Conservation (phyloP, 805 yeast genomes). For the Jamesozyma spencerorum region DNA sequence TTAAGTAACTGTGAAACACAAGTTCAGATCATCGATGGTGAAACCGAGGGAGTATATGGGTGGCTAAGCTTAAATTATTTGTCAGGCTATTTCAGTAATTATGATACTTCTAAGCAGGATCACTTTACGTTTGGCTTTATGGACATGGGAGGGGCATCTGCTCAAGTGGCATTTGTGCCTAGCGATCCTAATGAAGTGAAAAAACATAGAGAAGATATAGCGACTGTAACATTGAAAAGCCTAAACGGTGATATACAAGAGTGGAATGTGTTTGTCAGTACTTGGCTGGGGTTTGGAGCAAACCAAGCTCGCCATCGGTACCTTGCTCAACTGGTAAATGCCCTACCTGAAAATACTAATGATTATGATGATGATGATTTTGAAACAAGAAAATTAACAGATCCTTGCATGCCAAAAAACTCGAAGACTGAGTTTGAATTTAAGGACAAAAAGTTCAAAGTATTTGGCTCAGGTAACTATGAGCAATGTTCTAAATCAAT, state of each 20-base stretch:
- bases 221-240: slow-evolving; percentile 54
- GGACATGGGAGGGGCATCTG: slow-evolving; percentile 99
- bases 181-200: slow-evolving; percentile 46
- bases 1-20: slow-evolving; percentile 52
- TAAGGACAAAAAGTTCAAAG: slow-evolving; percentile 37
- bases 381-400: slow-evolving; percentile 36
- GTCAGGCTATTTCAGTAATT: slow-evolving; percentile 51
- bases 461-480: slow-evolving; percentile 73
- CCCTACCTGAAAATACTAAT: slow-evolving; percentile 42
- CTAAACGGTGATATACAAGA: slow-evolving; percentile 60
- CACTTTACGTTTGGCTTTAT: slow-evolving; percentile 79
- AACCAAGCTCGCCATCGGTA: slow-evolving; percentile 81
- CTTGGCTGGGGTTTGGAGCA: slow-evolving; percentile 98
- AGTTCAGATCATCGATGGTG: slow-evolving; percentile 85
- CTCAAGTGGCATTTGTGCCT: slow-evolving; percentile 92
- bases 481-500: slow-evolving; percentile 61
- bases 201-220: slow-evolving; percentile 65
- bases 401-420: slow-evolving; percentile 76
- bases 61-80: slow-evolving; percentile 90
- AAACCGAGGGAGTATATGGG: slow-evolving; percentile 89
- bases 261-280: slow-evolving; percentile 86
- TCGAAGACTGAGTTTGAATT: slow-evolving; percentile 40
- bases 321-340: slow-evolving; percentile 44
- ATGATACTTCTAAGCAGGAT: slow-evolving; percentile 26
- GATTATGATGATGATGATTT: slow-evolving; percentile 39